phyloP scores from a whole-genome alignment of 176 grass and related monocot species.

The Juncus inflexus region DNA sequence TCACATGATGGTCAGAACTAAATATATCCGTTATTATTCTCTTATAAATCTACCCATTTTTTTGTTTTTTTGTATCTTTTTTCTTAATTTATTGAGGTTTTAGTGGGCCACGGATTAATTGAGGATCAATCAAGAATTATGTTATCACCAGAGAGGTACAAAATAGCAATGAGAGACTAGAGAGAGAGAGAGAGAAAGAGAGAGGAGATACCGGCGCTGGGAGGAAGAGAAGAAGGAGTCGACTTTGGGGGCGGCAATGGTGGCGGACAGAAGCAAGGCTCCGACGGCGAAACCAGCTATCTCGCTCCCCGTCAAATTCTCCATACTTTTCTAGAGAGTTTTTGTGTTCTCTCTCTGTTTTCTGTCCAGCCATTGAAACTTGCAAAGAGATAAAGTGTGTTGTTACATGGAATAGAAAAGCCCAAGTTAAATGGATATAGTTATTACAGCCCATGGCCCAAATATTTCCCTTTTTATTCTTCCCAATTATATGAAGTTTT shows the following conservation, averaged over 20 bases:
- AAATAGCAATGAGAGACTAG: neutral
- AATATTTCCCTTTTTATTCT: too few species aligned
- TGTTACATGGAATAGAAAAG: too few species aligned
- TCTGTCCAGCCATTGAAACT: neutral
- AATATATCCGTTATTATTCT: neutral
- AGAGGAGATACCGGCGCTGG: constrained; percentile 49
- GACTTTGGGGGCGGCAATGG: constrained; percentile 65
- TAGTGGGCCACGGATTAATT: neutral
- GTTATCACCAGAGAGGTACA: neutral
- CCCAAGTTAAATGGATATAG: too few species aligned
- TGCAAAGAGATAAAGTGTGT: constrained; percentile 18
- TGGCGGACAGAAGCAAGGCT: constrained; percentile 50
- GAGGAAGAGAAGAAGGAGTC: constrained; percentile 76
- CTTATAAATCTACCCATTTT: neutral
- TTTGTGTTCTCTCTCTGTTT: neutral
- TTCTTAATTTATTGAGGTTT: constrained; percentile 6
- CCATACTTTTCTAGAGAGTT: constrained; percentile 30
- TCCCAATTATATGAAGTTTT: too few species aligned
- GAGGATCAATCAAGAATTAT: neutral
- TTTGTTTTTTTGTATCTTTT: neutral
- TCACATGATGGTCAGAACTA: constrained; percentile 11
- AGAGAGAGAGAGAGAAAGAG: neutral
- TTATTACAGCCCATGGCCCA: too few species aligned
- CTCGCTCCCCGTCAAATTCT: constrained; percentile 64
- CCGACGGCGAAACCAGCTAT: constrained; percentile 78